These are phyloP conservation scores for Metschnikowia vanudenii DNA, from an alignment of 805 yeast genomes.

Conservation along the genomic window DNA sequence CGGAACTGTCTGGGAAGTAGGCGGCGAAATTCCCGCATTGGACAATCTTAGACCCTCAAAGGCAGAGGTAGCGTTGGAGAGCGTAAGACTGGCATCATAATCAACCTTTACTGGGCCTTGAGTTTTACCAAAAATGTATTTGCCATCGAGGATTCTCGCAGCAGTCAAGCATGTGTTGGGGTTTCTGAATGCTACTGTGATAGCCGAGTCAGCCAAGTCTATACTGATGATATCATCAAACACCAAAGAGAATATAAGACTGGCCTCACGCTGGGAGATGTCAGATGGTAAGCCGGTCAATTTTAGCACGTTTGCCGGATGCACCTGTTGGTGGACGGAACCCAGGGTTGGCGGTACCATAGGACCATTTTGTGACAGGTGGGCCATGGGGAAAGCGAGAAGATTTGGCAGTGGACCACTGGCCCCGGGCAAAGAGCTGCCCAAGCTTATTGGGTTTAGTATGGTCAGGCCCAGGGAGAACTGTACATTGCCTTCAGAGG, in stretches of 20 bases:
- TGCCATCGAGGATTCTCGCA: constrained; percentile 40
- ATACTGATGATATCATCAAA: constrained; percentile 52
- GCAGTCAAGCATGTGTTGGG: constrained; percentile 41
- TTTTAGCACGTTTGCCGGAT: constrained; percentile 13
- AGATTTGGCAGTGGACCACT: constrained; percentile 3
- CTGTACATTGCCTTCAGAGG: constrained; percentile 17
- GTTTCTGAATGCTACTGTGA: constrained; percentile 38
- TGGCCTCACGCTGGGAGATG: constrained; percentile 63
- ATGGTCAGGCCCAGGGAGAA: constrained; percentile 12
- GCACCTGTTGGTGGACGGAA: neutral
- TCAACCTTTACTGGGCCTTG: constrained; percentile 39
- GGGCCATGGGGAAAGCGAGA: constrained; percentile 5
- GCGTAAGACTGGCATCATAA: constrained; percentile 23
- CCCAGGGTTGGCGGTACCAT: constrained; percentile 3
- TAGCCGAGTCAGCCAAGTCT: constrained; percentile 35
- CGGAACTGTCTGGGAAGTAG: constrained; percentile 20
- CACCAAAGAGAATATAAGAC: constrained; percentile 67
- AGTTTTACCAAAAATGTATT: constrained; percentile 38
- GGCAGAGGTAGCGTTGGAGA: constrained; percentile 20
- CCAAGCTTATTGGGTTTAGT: constrained; percentile 12
- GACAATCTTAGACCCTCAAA: constrained; percentile 31
- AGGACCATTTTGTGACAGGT: constrained; percentile 6
- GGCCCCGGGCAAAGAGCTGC: constrained; percentile 7
- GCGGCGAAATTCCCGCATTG: constrained; percentile 34
- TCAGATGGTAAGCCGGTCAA: constrained; percentile 62